Evolutionary conservation across 2,329 filamentous ascomycete genomes (phyloP).

Genomic region (Phyllosticta capitalensis): DNA sequence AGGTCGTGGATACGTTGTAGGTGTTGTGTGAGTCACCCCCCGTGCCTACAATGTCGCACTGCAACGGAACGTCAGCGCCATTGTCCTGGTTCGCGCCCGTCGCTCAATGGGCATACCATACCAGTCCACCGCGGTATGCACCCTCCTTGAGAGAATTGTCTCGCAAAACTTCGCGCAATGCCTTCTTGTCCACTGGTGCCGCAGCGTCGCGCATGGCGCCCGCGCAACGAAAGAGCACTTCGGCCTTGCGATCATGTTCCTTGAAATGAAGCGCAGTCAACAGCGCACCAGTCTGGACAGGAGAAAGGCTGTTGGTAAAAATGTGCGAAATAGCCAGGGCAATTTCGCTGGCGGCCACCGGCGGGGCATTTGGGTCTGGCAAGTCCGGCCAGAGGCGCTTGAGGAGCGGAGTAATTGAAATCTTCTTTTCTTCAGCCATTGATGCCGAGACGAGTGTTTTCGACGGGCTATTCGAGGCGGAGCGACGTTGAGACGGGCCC

Average conservation of each 20-base stretch:
- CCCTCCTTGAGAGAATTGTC: slow-evolving; percentile 57
- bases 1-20: slow-evolving; percentile 95
- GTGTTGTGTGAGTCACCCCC: slow-evolving; percentile 95
- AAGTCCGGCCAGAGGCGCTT: slow-evolving; percentile 57
- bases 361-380: slow-evolving; percentile 33
- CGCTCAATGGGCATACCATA: slow-evolving; percentile 37
- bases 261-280: slow-evolving; percentile 91
- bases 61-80: not conserved
- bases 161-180: slow-evolving; percentile 53
- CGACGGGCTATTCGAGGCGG: not conserved
- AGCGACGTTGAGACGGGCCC: not conserved
- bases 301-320: slow-evolving; percentile 82
- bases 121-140: slow-evolving; percentile 70
- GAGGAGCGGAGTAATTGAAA: slow-evolving; percentile 60
- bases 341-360: slow-evolving; percentile 68
- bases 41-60: slow-evolving; percentile 93
- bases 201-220: slow-evolving; percentile 75
- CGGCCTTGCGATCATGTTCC: slow-evolving; percentile 69
- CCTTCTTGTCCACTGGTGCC: slow-evolving; percentile 55
- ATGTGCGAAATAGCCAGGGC: slow-evolving; percentile 83
- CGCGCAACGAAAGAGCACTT: slow-evolving; percentile 80
- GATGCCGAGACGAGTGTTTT: slow-evolving; percentile 13
- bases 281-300: slow-evolving; percentile 76
- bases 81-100: not conserved
- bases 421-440: slow-evolving; percentile 21